Conservation (phyloP, 1,284 basidiomycete genomes). For the Lignosus rhinocerotis region DNA sequence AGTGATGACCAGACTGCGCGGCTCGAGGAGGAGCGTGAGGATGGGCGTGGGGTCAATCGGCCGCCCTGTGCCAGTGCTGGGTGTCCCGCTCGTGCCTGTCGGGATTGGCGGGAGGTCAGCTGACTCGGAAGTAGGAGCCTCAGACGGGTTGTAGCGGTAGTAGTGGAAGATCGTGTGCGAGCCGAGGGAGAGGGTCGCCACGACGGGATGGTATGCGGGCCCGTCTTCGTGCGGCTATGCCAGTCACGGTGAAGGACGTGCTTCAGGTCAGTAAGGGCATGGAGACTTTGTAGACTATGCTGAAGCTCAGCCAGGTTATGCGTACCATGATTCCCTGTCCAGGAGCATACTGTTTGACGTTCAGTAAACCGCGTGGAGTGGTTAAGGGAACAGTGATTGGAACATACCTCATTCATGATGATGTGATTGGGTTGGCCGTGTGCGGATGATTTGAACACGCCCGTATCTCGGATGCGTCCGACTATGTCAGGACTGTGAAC, state of each 20-base stretch:
- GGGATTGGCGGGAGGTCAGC: slow-evolving; percentile 2
- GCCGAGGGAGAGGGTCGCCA: slow-evolving; percentile 87
- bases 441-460: slow-evolving; percentile 60
- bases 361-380: background rate
- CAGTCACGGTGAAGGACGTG: slow-evolving; percentile 3
- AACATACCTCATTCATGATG: slow-evolving; percentile 75
- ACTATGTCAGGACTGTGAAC: slow-evolving; percentile 74
- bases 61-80: slow-evolving; percentile 44
- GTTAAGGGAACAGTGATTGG: background rate
- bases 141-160: slow-evolving; percentile 59
- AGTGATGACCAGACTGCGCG: slow-evolving; percentile 82
- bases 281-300: too few relatives aligned
- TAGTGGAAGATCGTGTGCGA: slow-evolving; percentile 86
- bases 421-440: slow-evolving; percentile 82
- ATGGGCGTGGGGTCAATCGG: slow-evolving; percentile 65
- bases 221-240: slow-evolving; percentile 91
- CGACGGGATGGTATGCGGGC: slow-evolving; percentile 83
- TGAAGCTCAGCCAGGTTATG: background rate
- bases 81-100: slow-evolving; percentile 2
- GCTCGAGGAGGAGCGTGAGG: slow-evolving; percentile 77
- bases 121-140: background rate
- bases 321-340: slow-evolving; percentile 91
- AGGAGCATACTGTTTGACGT: slow-evolving; percentile 64
- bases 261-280: slow-evolving; percentile 7
- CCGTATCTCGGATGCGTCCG: slow-evolving; percentile 60